Evolutionary conservation across 2,329 filamentous ascomycete genomes (phyloP), one percentile per base, ranked within the genome.

Genomic region (Metarhizium album): DNA sequence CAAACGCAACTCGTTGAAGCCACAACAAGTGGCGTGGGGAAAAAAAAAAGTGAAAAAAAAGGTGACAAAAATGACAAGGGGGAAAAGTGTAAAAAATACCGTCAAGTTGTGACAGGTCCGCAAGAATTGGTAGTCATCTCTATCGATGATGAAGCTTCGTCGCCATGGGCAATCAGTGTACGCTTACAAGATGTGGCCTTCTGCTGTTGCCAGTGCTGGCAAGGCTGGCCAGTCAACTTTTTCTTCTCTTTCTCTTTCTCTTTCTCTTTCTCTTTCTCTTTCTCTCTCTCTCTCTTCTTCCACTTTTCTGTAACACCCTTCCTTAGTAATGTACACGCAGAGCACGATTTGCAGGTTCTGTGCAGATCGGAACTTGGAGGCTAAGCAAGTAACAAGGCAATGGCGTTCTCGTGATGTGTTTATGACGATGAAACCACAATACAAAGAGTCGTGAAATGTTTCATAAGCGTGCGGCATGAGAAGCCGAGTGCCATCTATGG

Each of bases 381-480:
- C 53, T 54, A 54, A 55, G 54, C 59, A 56, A 51, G 55, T 60
- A 59, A 47, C 56, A 53, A 57, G 54, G 48, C 48, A 52, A 55
- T 54, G 52, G 58, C 56, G 50, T 58, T 53, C 47, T 46, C 23
- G 51, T 50, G 47, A 45, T 46, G 35, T 42, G 45, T 47, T 45
- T 48, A 43, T 52, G 57, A 53, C 62, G 60, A 57, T 61, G 59
- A 62, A 62, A 67, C 64, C 59, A 60, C 56, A 51, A 55, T 59
- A 65, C 64, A 58, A 62, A 65, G 64, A 68, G 61, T 71, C 67
- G 62, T 71, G 61, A 70, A 63, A 57, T 71, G 62, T 61, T 54
- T 68, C 66, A 62, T 66, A 54, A 65, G 59, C 59, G 59, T 62
- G 60, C 60, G 62, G 62, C 59, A 62, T 62, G 55, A 61, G 57